A percentile compares a stretch with the other conserved stretches of the same genome.
Conservation (phyloP, 345 rosid species). For the Sonneratia caseolaris region DNA sequence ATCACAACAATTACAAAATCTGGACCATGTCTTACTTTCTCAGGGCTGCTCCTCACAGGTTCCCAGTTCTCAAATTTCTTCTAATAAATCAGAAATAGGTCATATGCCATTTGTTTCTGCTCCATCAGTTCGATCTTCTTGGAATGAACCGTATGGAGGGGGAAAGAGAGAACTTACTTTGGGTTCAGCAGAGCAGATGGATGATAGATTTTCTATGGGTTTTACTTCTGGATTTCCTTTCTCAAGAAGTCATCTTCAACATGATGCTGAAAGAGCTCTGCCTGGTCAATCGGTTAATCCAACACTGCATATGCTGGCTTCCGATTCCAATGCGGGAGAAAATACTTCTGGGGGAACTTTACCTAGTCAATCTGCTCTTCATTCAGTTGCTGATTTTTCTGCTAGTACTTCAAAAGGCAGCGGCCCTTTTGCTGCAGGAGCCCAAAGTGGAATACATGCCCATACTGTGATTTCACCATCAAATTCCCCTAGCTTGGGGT, state of each 20-base stretch:
- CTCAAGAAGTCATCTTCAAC: slow-evolving; percentile 32
- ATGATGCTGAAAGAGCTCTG: slow-evolving; percentile 17
- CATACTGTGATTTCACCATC: slow-evolving; percentile 25
- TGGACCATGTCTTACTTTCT: slow-evolving; percentile 27
- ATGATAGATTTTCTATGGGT: slow-evolving; percentile 20
- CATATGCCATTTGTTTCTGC: slow-evolving; percentile 37
- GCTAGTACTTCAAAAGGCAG: slow-evolving; percentile 16
- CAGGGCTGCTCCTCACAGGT: slow-evolving; percentile 29
- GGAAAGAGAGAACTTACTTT: slow-evolving; percentile 22
- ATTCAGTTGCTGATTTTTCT: not conserved
- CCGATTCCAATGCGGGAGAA: slow-evolving; percentile 25
- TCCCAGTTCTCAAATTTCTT: slow-evolving; percentile 20
- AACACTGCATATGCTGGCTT: slow-evolving; percentile 6
- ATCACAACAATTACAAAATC: slow-evolving; percentile 43
- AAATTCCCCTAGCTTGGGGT: slow-evolving; percentile 39
- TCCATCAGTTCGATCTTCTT: slow-evolving; percentile 33
- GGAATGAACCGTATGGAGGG: slow-evolving; percentile 31
- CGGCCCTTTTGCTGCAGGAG: slow-evolving; percentile 23
- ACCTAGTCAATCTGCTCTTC: slow-evolving; percentile 27
- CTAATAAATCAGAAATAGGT: slow-evolving; percentile 33
- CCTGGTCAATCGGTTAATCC: not conserved
- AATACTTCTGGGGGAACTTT: slow-evolving; percentile 33
- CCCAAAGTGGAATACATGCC: slow-evolving; percentile 20
- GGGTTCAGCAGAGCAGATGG: slow-evolving; percentile 25
- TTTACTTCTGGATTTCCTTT: slow-evolving; percentile 35